Evolutionary conservation across 1,284 basidiomycete genomes (phyloP).

Genomic region (Vanrija pseudolonga): DNA sequence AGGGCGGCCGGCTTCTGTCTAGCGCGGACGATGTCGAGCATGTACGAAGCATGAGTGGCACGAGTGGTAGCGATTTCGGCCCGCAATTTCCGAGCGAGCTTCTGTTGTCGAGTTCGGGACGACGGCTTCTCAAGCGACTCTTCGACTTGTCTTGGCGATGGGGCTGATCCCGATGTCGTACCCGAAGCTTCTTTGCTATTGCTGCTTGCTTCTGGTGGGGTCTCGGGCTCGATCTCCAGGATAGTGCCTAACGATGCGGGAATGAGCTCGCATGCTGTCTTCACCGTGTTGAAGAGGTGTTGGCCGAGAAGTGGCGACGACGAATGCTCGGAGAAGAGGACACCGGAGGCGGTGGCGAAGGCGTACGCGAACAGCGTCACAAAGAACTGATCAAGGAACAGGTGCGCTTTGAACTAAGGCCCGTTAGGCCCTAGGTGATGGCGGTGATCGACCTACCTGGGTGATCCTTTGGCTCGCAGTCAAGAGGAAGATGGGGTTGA

Average conservation of each 20-base stretch:
- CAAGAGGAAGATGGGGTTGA: conserved; percentile 46
- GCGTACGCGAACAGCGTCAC: conserved; percentile 40
- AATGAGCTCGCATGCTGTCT: conserved; percentile 26
- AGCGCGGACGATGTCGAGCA: conserved; percentile 22
- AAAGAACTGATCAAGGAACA: conserved; percentile 42
- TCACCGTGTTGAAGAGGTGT: conserved; percentile 20
- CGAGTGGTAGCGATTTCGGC: conserved; percentile 14
- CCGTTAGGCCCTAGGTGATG: background rate
- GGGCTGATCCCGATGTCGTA: background rate
- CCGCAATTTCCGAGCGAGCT: conserved; percentile 26
- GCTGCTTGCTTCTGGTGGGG: background rate
- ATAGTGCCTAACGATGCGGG: conserved; percentile 31
- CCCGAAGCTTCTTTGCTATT: background rate
- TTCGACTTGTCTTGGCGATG: background rate
- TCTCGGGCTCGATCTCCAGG: conserved; percentile 14
- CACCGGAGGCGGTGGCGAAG: conserved; percentile 31
- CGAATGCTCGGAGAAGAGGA: conserved; percentile 30
- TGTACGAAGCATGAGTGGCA: conserved; percentile 17
- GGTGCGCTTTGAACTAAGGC: background rate
- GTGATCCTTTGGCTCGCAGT: conserved; percentile 34
- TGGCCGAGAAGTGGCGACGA: conserved; percentile 23
- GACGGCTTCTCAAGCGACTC: background rate
- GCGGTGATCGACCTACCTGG: conserved; percentile 14
- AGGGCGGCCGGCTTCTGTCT: conserved; percentile 19
- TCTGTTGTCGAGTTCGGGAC: conserved; percentile 13